Evolutionary conservation across 1,284 basidiomycete species (phyloP).

Genomic region (Ustilago cynodontis): DNA sequence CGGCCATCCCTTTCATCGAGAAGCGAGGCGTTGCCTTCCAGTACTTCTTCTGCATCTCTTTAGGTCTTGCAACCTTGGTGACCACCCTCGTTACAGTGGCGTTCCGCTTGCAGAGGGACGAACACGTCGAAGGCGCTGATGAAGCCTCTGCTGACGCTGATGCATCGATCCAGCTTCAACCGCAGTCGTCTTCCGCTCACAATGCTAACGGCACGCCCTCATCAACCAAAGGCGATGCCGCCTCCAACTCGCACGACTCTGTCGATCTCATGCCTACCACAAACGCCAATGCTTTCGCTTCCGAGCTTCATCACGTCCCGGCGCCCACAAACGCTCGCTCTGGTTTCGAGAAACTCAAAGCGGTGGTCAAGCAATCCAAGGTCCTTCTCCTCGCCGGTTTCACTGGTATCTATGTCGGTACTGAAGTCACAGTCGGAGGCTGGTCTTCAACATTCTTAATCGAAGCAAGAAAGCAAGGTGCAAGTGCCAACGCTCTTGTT

Average conservation of each 20-base stretch:
- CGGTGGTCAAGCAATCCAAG: slow-evolving; percentile 22
- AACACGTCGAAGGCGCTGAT: slow-evolving; percentile 25
- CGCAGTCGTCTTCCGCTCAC: background rate
- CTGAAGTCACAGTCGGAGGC: slow-evolving; percentile 58
- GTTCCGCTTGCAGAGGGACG: slow-evolving; percentile 44
- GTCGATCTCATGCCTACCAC: slow-evolving; percentile 25
- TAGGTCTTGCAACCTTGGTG: slow-evolving; percentile 37
- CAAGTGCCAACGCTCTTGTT: slow-evolving; percentile 47
- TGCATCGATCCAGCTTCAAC: slow-evolving; percentile 22
- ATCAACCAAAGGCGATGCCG: background rate
- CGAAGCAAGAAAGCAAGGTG: slow-evolving; percentile 29
- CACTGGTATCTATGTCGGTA: slow-evolving; percentile 53
- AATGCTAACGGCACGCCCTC: slow-evolving; percentile 6
- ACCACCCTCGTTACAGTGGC: slow-evolving; percentile 29
- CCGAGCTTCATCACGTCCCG: slow-evolving; percentile 14
- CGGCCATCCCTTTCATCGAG: slow-evolving; percentile 48
- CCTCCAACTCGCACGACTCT: slow-evolving; percentile 3
- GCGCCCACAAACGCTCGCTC: slow-evolving; percentile 8
- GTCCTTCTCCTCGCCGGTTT: slow-evolving; percentile 42
- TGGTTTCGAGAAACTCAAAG: slow-evolving; percentile 33
- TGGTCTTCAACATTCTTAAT: slow-evolving; percentile 50
- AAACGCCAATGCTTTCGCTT: slow-evolving; percentile 2
- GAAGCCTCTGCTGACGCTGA: background rate
- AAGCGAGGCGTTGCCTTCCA: slow-evolving; percentile 39
- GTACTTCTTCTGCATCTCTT: slow-evolving; percentile 46